Percentiles rank a stretch among this genome's conserved stretches.
phyloP scores from a whole-genome alignment of 2,329 filamentous ascomycete species.

The Talaromyces sp. region DNA sequence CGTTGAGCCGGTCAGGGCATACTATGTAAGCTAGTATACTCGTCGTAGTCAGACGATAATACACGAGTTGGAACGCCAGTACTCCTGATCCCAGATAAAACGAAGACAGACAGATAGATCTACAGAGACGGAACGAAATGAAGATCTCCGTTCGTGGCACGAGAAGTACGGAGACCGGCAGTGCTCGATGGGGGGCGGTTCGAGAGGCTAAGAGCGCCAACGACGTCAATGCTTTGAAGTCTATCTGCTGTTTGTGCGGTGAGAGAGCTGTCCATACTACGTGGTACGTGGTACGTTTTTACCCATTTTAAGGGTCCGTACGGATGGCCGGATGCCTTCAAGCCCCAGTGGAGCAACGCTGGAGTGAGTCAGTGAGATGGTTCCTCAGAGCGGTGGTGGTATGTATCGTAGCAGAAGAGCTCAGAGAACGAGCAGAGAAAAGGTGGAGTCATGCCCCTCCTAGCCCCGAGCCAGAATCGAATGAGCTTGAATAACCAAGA shows the following conservation, averaged over 20 bases:
- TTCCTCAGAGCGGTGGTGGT: neutral
- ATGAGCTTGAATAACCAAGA: neutral
- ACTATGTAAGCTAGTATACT: neutral
- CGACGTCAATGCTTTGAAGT: neutral
- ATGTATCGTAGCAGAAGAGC: too few relatives aligned
- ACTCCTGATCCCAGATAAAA: neutral
- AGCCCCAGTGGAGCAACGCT: neutral
- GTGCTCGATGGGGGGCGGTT: neutral
- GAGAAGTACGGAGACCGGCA: conserved; percentile 1
- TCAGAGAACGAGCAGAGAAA: neutral
- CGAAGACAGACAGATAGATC: neutral
- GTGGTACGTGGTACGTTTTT: too few relatives aligned
- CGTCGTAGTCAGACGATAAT: too few relatives aligned
- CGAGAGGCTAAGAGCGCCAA: neutral
- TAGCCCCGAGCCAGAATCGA: neutral
- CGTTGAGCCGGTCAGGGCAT: neutral
- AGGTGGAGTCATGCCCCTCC: conserved; percentile 1
- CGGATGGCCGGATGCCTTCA: neutral
- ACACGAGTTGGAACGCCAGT: too few relatives aligned
- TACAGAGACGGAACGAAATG: neutral
- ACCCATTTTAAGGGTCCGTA: neutral
- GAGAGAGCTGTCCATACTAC: neutral
- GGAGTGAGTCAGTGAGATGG: neutral
- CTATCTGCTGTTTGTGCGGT: neutral
- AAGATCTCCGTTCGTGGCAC: neutral